Evolutionary conservation across 2,329 filamentous ascomycete species (phyloP), one percentile per base, ranked within the genome.

Genomic region (Sporothrix phasma): DNA sequence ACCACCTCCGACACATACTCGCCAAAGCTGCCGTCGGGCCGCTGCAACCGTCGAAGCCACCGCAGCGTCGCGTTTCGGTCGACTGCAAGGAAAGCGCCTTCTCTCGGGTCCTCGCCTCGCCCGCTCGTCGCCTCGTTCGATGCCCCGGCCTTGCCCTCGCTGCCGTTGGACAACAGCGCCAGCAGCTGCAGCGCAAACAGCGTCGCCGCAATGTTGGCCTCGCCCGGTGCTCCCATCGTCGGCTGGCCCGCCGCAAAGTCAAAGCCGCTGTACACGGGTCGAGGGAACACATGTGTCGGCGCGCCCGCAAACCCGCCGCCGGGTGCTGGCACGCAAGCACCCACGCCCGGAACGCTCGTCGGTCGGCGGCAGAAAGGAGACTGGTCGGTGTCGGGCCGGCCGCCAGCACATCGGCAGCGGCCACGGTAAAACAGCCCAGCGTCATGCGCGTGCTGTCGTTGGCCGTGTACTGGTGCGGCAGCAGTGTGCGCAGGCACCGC

Each of bases 381-480:
- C 34, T 31, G 0, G 51, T 26, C 47, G 51, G 13, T 2, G 19
- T 22, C 13, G 81, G 31, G 4, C 34, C 51, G 3, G 31, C 80
- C 13, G 84, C 86, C 34, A 99, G 85, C 1, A 97, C 78, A 72
- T 96, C 91, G 58, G 96, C 81, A 1, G 91, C 90, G 7, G 90
- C 88, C 70, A 97, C 78, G 69, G 88, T 92, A 79, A 99, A 96
- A 79, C 88, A 96, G 69, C 86, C 92, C 63, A 97, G 85, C 5
- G 88, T 89, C 79, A 97, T 88, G 71, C 94, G 92, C 71, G 88
- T 93, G 69, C 91, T 91, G 77, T 99, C 94, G 74, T 89, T 94
- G 73, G 86, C 82, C 17, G 90, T 95, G 78, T 97, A 99, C 67
- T 85, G 81, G 53, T 86, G 82, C 0, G 94, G 94, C 6, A 99